phyloP scores from a whole-genome alignment of 305 asterid genomes.

The Euphrasia arctica region DNA sequence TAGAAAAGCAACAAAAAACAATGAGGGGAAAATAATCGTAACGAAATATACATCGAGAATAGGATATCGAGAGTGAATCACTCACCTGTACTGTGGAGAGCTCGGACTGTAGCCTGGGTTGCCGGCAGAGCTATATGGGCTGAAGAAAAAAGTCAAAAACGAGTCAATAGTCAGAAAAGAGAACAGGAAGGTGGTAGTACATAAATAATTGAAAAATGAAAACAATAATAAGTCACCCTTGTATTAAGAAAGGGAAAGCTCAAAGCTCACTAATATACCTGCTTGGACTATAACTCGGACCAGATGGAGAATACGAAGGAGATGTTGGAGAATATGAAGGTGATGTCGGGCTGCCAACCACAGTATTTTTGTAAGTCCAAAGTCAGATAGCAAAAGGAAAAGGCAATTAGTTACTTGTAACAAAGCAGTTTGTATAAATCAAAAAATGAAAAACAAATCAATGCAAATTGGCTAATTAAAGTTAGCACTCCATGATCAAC shows the following conservation, averaged over 20 bases:
- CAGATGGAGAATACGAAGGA: slow-evolving; percentile 89
- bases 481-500: slow-evolving; percentile 1
- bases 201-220: no score
- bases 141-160: slow-evolving; percentile 26
- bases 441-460: slow-evolving; percentile 1
- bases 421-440: background rate
- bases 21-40: background rate
- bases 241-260: slow-evolving; percentile 1
- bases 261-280: slow-evolving; percentile 41
- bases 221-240: background rate
- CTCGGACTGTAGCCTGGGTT: slow-evolving; percentile 81
- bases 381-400: background rate
- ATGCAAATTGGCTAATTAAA: background rate
- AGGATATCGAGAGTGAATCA: background rate
- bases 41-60: background rate
- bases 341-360: slow-evolving; percentile 88
- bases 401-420: background rate
- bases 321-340: slow-evolving; percentile 94
- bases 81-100: slow-evolving; percentile 89
- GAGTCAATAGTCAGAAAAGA: slow-evolving; percentile 13
- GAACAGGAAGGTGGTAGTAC: background rate
- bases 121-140: slow-evolving; percentile 69
- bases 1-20: slow-evolving; percentile 13
- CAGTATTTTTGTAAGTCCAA: slow-evolving; percentile 9
- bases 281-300: slow-evolving; percentile 96